phyloP scores from a whole-genome alignment of 441 rosid genomes.

The Aquilaria agallochum region DNA sequence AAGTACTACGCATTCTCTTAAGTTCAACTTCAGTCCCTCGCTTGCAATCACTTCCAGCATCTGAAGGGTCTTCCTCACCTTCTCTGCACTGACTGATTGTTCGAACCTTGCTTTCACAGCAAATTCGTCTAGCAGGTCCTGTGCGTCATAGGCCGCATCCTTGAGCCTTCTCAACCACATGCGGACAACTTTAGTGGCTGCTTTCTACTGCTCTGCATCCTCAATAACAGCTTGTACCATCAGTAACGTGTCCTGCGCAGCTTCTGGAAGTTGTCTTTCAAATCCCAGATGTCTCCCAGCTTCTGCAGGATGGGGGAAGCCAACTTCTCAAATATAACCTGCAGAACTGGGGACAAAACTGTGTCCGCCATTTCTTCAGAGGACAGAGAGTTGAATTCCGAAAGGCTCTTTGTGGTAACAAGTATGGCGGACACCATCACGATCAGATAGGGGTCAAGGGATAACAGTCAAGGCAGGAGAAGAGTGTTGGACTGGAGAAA shows the following conservation, averaged over 20 bases:
- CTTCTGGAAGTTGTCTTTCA: slow-evolving; percentile 9
- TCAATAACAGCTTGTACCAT: slow-evolving; percentile 2
- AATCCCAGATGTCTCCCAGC: slow-evolving; percentile 12
- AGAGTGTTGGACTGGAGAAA: too few species aligned
- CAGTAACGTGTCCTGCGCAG: slow-evolving; percentile 5
- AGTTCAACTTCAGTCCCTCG: slow-evolving; percentile 6
- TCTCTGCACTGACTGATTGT: background rate
- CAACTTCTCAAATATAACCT: slow-evolving; percentile 22
- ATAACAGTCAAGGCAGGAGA: too few species aligned
- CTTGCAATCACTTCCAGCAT: slow-evolving; percentile 12
- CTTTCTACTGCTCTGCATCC: slow-evolving; percentile 14
- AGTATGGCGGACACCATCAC: too few species aligned
- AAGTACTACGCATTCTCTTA: background rate
- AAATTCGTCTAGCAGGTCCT: slow-evolving; percentile 15
- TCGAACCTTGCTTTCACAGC: slow-evolving; percentile 4
- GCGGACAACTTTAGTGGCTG: slow-evolving; percentile 1
- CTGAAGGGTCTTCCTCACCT: slow-evolving; percentile 5
- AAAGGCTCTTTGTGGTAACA: too few species aligned
- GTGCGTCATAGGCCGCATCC: slow-evolving; percentile 15
- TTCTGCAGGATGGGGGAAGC: slow-evolving; percentile 13
- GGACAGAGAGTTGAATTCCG: too few species aligned
- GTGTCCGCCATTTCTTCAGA: slow-evolving; percentile 16
- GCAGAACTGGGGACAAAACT: slow-evolving; percentile 22
- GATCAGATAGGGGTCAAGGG: too few species aligned
- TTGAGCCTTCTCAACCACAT: slow-evolving; percentile 14